Percentiles rank a stretch among this genome's conserved stretches.
These are phyloP conservation scores for Aquilaria yunnanensis DNA, from an alignment of 345 rosid genomes.

Conservation along the genomic window DNA sequence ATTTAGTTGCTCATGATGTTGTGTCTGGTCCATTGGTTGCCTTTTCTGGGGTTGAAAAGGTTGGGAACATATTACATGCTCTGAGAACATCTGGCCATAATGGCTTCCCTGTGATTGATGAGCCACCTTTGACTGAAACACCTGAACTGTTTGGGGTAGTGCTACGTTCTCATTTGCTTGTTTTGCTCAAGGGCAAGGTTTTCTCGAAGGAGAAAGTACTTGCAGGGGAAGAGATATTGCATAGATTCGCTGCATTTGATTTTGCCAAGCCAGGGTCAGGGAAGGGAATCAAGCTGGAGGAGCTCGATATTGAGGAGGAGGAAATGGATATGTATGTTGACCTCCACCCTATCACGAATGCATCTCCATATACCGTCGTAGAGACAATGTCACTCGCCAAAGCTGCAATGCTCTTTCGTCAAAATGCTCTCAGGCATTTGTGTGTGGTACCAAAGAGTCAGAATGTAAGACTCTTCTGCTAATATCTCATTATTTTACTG, in stretches of 20 bases:
- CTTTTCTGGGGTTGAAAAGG: conserved; percentile 54
- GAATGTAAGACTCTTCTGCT: conserved; percentile 7
- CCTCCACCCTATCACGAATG: conserved; percentile 52
- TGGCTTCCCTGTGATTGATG: conserved; percentile 65
- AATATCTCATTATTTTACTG: too few relatives aligned
- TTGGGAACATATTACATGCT: conserved; percentile 42
- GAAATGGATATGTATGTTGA: conserved; percentile 64
- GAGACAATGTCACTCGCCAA: conserved; percentile 74
- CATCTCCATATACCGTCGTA: conserved; percentile 60
- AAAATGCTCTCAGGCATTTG: conserved; percentile 58
- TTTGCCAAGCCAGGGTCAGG: conserved; percentile 72
- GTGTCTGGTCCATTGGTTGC: conserved; percentile 49
- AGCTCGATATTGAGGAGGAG: conserved; percentile 40
- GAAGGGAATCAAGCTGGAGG: conserved; percentile 54
- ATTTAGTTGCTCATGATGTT: conserved; percentile 53
- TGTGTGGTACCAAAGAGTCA: conserved; percentile 65
- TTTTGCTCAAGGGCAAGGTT: conserved; percentile 41
- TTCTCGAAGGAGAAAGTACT: conserved; percentile 34
- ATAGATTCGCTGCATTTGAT: conserved; percentile 38
- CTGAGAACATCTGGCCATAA: conserved; percentile 48
- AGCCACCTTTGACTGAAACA: conserved; percentile 50
- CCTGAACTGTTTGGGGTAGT: conserved; percentile 58
- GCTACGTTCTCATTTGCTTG: conserved; percentile 59
- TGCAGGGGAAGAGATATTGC: conserved; percentile 26
- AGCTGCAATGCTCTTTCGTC: conserved; percentile 54